These are phyloP conservation scores for Podospora bellae-mahoneyi DNA, from an alignment of 495 filamentous ascomycete species.

Conservation along the genomic window DNA sequence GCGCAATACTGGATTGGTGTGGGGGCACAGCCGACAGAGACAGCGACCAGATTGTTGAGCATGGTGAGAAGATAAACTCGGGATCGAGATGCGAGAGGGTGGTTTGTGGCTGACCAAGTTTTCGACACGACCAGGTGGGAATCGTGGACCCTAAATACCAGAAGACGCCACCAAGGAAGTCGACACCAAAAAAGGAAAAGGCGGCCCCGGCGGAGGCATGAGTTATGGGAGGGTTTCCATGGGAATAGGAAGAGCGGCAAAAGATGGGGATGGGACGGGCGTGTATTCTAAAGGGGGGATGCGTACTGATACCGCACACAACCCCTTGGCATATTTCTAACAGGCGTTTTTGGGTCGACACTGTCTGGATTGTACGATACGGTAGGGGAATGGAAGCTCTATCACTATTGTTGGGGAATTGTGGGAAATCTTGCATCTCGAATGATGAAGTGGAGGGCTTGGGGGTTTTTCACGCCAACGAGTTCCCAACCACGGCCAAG, in stretches of 20 bases:
- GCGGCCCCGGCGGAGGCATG: not conserved
- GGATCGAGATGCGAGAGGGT: no score
- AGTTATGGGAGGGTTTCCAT: not conserved
- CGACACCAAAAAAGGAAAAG: not conserved
- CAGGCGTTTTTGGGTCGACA: not conserved
- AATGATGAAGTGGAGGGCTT: not conserved
- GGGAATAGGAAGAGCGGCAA: not conserved
- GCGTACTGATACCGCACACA: not conserved
- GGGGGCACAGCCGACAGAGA: slow-evolving; percentile 88
- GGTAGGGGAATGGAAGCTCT: not conserved
- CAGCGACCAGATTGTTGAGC: slow-evolving; percentile 77
- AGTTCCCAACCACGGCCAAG: no score
- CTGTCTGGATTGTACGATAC: not conserved
- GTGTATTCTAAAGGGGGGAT: not conserved
- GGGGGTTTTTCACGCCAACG: no score
- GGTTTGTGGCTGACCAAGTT: slow-evolving; percentile 29
- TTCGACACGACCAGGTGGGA: slow-evolving; percentile 39
- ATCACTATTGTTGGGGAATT: not conserved
- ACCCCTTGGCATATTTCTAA: not conserved
- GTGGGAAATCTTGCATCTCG: not conserved
- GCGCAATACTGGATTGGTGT: slow-evolving; percentile 97
- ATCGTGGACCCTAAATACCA: slow-evolving; percentile 48
- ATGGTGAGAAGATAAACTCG: slow-evolving; percentile 55
- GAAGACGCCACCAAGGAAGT: not conserved
- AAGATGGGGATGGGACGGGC: not conserved